phyloP scores from a whole-genome alignment of 768 basidiomycete genomes.

The Phanerodontia chrysosporium region DNA sequence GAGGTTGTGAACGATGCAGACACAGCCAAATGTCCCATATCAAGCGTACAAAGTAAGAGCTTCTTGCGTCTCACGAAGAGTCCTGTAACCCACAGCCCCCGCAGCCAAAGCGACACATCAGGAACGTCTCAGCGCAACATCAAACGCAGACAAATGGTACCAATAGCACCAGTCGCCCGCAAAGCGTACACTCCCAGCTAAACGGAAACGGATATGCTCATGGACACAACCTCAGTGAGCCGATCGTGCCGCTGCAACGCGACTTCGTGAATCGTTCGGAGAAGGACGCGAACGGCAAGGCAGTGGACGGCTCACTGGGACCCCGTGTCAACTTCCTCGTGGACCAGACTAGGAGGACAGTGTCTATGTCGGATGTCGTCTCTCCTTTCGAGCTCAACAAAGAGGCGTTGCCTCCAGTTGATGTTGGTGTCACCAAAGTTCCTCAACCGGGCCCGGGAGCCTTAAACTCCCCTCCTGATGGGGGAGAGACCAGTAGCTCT shows the following conservation, averaged over 20 bases:
- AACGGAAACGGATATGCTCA: slow-evolving; percentile 19
- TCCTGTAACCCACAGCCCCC: not conserved
- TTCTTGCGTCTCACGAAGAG: not conserved
- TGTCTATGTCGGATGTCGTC: slow-evolving; percentile 21
- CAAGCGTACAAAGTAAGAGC: slow-evolving; percentile 42
- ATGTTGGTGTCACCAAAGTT: not conserved
- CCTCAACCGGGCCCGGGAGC: not conserved
- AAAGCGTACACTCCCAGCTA: slow-evolving; percentile 16
- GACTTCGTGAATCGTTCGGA: slow-evolving; percentile 11
- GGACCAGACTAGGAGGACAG: slow-evolving; percentile 13
- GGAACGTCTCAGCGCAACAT: slow-evolving; percentile 29
- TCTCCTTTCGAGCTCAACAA: slow-evolving; percentile 1
- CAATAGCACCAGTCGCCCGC: slow-evolving; percentile 20
- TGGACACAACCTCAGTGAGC: slow-evolving; percentile 15
- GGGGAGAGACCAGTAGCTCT: not conserved
- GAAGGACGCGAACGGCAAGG: slow-evolving; percentile 3
- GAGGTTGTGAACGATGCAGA: not conserved
- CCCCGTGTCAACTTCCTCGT: not conserved
- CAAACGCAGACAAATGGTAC: slow-evolving; percentile 22
- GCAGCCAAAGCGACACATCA: slow-evolving; percentile 47
- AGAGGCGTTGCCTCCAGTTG: not conserved
- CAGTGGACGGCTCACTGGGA: slow-evolving; percentile 4
- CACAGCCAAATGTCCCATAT: slow-evolving; percentile 39
- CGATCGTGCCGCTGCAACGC: slow-evolving; percentile 8
- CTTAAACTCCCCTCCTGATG: slow-evolving; percentile 10